phyloP scores from a whole-genome alignment of 169 alveolate species.

The Plasmodium fragile region DNA sequence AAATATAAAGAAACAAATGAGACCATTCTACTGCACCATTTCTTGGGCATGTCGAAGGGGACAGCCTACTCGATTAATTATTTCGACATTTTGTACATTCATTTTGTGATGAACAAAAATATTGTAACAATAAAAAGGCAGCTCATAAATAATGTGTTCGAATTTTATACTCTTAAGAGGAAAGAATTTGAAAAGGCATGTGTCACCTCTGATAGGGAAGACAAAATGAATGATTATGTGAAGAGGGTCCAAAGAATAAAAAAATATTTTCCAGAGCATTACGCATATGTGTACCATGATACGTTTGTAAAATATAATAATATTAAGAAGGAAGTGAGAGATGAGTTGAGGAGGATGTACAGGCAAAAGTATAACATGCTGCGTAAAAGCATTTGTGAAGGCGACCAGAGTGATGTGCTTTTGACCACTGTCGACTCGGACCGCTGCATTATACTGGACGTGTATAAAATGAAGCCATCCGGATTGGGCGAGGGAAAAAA shows the following conservation, averaged over 20 bases:
- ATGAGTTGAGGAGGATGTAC: slow-evolving; percentile 5
- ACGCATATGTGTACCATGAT: slow-evolving; percentile 51
- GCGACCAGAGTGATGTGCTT: slow-evolving; percentile 8
- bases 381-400: not conserved
- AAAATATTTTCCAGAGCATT: slow-evolving; percentile 35
- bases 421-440: slow-evolving; percentile 1
- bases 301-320: slow-evolving; percentile 34
- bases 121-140: not conserved
- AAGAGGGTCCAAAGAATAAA: not conserved
- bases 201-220: slow-evolving; percentile 35
- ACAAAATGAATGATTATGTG: slow-evolving; percentile 11
- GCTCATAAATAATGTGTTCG: not conserved
- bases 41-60: slow-evolving; percentile 14
- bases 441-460: slow-evolving; percentile 16
- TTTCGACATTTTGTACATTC: slow-evolving; percentile 44
- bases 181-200: slow-evolving; percentile 30
- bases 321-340: not conserved
- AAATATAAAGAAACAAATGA: slow-evolving; percentile 44
- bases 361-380: slow-evolving; percentile 32
- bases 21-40: slow-evolving; percentile 29
- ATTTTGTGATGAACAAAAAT: slow-evolving; percentile 2
- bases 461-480: not conserved
- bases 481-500: not conserved
- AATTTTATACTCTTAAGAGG: slow-evolving; percentile 37
- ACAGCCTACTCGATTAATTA: slow-evolving; percentile 24